phyloP scores from a whole-genome alignment of 441 rosid species.

The Hypseocharis bilobata region DNA sequence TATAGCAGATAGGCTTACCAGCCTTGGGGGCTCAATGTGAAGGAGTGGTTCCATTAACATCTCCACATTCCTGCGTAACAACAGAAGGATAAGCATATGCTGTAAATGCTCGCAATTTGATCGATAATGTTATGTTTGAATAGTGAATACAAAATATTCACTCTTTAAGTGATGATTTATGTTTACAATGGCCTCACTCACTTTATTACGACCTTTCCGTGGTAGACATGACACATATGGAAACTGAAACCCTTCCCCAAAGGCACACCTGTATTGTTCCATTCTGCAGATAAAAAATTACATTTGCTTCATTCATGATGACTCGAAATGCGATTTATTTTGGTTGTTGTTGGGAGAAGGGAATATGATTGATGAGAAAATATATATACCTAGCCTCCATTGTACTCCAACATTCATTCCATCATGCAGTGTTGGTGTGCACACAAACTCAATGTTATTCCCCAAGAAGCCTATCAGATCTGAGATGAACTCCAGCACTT shows the following conservation, averaged over 20 bases:
- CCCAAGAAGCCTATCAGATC: conserved; percentile 44
- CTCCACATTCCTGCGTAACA: conserved; percentile 71
- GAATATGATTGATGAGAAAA: neutral
- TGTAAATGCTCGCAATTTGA: too few relatives aligned
- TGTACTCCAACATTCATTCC: conserved; percentile 56
- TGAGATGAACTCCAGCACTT: conserved; percentile 55
- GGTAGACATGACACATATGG: conserved; percentile 53
- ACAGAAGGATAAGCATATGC: too few relatives aligned
- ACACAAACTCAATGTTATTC: conserved; percentile 40
- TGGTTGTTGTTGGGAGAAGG: too few relatives aligned
- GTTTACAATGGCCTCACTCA: too few relatives aligned
- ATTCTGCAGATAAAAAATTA: conserved; percentile 37
- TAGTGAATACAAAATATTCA: too few relatives aligned
- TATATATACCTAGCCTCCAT: conserved; percentile 54
- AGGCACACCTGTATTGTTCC: conserved; percentile 43
- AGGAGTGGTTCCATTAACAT: conserved; percentile 69
- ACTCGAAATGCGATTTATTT: neutral
- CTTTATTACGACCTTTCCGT: conserved; percentile 58
- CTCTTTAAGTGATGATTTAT: too few relatives aligned
- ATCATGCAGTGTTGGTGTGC: conserved; percentile 43
- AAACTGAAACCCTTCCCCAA: conserved; percentile 68
- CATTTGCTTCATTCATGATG: neutral
- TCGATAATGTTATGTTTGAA: too few relatives aligned
- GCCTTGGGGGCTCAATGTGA: conserved; percentile 41
- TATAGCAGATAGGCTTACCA: too few relatives aligned